A percentile compares a stretch with the other conserved stretches of the same genome.
Conservation (phyloP, 441 rosid species). For the Pelargonium exstipulatum region DNA sequence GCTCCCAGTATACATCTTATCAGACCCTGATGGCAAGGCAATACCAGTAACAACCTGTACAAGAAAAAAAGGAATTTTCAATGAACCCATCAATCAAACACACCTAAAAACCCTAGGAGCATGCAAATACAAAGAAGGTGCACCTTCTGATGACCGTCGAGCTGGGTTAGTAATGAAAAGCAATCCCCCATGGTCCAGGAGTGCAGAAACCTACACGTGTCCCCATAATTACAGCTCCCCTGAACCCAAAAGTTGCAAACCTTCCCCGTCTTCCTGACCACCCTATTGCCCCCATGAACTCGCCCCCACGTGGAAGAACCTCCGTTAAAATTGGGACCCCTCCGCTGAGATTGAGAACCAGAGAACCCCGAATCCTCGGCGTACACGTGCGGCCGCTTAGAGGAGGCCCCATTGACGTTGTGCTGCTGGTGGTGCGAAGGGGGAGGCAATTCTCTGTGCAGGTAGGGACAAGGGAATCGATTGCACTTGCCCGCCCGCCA, state of each 20-base stretch:
- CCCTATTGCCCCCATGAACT: slow-evolving; percentile 30
- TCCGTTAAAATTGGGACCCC: slow-evolving; percentile 45
- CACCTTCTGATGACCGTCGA: slow-evolving; percentile 88
- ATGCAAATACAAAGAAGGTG: neutral
- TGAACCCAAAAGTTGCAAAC: slow-evolving; percentile 81
- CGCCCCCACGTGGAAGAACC: slow-evolving; percentile 58
- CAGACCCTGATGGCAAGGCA: slow-evolving; percentile 75
- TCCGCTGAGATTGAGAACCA: slow-evolving; percentile 40
- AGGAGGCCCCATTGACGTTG: slow-evolving; percentile 31
- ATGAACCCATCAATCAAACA: neutral
- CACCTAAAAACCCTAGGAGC: slow-evolving; percentile 8
- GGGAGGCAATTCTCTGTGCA: slow-evolving; percentile 67
- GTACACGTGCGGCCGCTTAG: slow-evolving; percentile 44
- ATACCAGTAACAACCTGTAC: slow-evolving; percentile 77
- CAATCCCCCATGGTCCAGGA: slow-evolving; percentile 80
- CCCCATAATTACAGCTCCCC: slow-evolving; percentile 71
- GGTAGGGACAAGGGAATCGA: slow-evolving; percentile 60
- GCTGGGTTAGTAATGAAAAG: slow-evolving; percentile 61
- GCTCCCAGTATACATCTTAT: slow-evolving; percentile 88
- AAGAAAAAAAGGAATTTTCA: neutral
- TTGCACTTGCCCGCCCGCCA: slow-evolving; percentile 88
- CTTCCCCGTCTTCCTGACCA: slow-evolving; percentile 59
- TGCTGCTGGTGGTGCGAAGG: slow-evolving; percentile 22
- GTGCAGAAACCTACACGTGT: slow-evolving; percentile 76
- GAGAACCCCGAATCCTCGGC: slow-evolving; percentile 61